These are phyloP conservation scores for Apiospora kogelbergensis DNA, from an alignment of 2,329 filamentous ascomycete species.

Conservation along the genomic window DNA sequence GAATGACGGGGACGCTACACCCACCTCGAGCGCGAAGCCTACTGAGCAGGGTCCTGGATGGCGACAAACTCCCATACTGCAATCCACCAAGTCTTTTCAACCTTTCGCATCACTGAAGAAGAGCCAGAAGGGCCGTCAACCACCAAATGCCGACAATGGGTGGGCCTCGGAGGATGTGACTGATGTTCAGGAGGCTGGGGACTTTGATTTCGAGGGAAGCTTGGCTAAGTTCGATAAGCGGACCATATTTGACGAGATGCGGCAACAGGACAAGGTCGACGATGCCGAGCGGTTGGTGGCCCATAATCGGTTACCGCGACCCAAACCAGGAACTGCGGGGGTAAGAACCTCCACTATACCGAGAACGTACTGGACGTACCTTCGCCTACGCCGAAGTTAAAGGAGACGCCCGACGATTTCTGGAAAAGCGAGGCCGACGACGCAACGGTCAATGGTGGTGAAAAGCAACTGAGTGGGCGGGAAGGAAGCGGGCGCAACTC, in stretches of 20 bases:
- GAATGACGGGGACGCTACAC: conserved; percentile 17
- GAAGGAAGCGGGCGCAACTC: conserved; percentile 52
- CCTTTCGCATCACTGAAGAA: conserved; percentile 62
- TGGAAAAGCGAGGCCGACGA: conserved; percentile 79
- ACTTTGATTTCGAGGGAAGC: conserved; percentile 90
- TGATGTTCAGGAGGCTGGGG: conserved; percentile 87
- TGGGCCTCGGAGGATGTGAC: conserved; percentile 97
- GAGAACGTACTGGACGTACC: conserved; percentile 83
- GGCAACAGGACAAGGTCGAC: conserved; percentile 84
- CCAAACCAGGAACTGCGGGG: conserved; percentile 71
- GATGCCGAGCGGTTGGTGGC: conserved; percentile 88
- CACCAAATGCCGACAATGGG: conserved; percentile 61
- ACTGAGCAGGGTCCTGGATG: conserved; percentile 50
- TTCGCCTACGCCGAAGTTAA: conserved; percentile 34
- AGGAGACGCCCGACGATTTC: conserved; percentile 48
- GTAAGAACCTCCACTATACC: conserved; percentile 87
- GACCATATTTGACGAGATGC: conserved; percentile 86
- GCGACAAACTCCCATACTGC: conserved; percentile 59
- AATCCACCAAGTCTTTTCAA: conserved; percentile 63
- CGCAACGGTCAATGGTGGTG: conserved; percentile 40
- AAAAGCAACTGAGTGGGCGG: conserved; percentile 47
- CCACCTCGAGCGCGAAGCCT: conserved; percentile 20
- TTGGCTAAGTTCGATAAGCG: conserved; percentile 95
- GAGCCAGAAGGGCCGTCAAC: conserved; percentile 43
- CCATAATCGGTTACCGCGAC: conserved; percentile 69